phyloP scores from a whole-genome alignment of 768 basidiomycete genomes.

The Ramaria rubella region DNA sequence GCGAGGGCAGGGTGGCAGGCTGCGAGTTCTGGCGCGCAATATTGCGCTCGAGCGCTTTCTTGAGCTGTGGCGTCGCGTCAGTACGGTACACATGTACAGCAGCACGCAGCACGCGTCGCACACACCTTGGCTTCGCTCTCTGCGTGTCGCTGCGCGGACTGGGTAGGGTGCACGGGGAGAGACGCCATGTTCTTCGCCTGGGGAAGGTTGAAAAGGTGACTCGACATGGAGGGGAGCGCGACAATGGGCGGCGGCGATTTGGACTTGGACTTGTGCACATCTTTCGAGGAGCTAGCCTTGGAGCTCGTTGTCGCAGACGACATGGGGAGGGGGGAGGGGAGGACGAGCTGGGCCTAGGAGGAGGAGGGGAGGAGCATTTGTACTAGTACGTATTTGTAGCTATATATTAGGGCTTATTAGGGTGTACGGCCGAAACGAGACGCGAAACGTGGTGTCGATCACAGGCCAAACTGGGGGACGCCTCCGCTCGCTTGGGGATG shows the following conservation, averaged over 20 bases:
- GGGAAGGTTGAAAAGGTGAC: constrained; percentile 2
- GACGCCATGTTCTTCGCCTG: constrained; percentile 7
- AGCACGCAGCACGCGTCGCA: not conserved
- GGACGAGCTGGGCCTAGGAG: too few relatives aligned
- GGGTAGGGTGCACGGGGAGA: constrained; percentile 4
- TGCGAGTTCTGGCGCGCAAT: constrained; percentile 3
- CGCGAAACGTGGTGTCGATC: not conserved
- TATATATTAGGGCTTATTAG: too few relatives aligned
- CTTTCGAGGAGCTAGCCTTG: not conserved
- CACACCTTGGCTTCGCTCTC: constrained; percentile 14
- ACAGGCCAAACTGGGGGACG: not conserved
- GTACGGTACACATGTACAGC: not conserved
- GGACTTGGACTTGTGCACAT: not conserved
- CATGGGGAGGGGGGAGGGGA: not conserved
- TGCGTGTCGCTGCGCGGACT: constrained; percentile 8
- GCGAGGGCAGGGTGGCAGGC: not conserved
- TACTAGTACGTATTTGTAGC: too few relatives aligned
- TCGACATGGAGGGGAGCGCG: constrained; percentile 11
- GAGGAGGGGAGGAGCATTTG: not conserved
- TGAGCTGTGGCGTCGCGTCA: not conserved
- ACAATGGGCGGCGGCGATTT: constrained; percentile 6
- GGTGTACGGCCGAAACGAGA: not conserved
- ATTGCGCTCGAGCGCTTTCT: constrained; percentile 8
- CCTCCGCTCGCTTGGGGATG: not conserved
- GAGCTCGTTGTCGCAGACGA: not conserved